Percentiles rank a stretch among this genome's conserved stretches.
phyloP scores from a whole-genome alignment of 108 stramenopile species.

The Licmophora abbreviata region DNA sequence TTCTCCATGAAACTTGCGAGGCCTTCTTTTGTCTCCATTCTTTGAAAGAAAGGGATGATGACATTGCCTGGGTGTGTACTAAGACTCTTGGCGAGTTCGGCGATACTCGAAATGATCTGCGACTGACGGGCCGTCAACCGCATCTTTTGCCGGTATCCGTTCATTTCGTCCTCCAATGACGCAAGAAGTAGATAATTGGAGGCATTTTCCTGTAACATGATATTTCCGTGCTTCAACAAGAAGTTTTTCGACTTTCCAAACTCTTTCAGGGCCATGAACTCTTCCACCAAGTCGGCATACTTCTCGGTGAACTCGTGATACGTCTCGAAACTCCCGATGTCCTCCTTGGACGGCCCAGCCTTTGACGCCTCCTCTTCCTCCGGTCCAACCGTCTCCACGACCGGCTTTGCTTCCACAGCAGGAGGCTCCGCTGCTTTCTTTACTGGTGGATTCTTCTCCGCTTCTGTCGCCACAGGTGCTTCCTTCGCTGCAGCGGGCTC shows the following conservation, averaged over 20 bases:
- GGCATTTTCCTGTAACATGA: conserved; percentile 94
- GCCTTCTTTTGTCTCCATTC: conserved; percentile 74
- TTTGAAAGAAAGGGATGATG: conserved; percentile 88
- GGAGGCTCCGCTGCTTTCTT: conserved; percentile 20
- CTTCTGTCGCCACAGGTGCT: background rate
- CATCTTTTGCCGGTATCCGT: conserved; percentile 95
- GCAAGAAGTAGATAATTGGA: conserved; percentile 92
- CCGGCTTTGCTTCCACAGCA: conserved; percentile 8
- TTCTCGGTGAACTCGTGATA: conserved; percentile 90
- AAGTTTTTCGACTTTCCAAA: conserved; percentile 85
- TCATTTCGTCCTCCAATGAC: conserved; percentile 98
- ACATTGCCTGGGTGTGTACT: conserved; percentile 95
- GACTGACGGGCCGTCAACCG: conserved; percentile 82
- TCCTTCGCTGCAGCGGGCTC: conserved; percentile 3
- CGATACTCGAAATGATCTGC: conserved; percentile 93
- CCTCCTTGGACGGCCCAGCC: conserved; percentile 19
- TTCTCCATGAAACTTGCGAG: conserved; percentile 76
- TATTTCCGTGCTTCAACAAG: conserved; percentile 74
- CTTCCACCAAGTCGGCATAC: conserved; percentile 87
- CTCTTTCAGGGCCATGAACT: conserved; percentile 71
- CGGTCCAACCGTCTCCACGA: background rate
- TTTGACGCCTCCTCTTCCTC: background rate
- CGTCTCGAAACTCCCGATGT: conserved; percentile 56
- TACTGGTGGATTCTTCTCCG: conserved; percentile 5
- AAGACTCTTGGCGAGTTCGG: conserved; percentile 90